Percentiles rank a stretch among this genome's conserved stretches.
These are phyloP conservation scores for Amaranthus hypochondriacus DNA, from an alignment of 148 eudicot genomes.

Conservation along the genomic window DNA sequence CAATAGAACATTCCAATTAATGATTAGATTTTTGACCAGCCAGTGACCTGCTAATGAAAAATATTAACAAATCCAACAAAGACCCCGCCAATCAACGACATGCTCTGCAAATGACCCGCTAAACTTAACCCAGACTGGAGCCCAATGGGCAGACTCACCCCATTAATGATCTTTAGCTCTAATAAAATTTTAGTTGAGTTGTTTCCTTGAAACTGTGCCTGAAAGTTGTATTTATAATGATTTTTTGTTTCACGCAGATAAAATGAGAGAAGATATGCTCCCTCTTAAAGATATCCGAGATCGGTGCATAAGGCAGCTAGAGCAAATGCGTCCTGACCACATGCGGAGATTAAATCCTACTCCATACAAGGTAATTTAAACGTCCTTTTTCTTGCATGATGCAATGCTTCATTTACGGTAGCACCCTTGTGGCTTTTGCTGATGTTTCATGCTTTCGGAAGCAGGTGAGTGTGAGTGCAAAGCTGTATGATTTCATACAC, in stretches of 20 bases:
- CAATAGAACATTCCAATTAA: too few species aligned
- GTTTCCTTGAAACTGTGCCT: too few species aligned
- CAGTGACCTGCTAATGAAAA: too few species aligned
- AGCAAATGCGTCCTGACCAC: constrained; percentile 91
- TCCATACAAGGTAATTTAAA: constrained; percentile 72
- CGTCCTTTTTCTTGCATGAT: neutral
- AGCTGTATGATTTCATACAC: constrained; percentile 69
- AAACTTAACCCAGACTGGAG: too few species aligned
- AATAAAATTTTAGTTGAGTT: neutral
- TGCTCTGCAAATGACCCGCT: too few species aligned
- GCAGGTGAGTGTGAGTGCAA: constrained; percentile 75
- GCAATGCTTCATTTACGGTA: neutral
- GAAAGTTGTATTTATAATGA: neutral
- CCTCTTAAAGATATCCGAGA: constrained; percentile 60
- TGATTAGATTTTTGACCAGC: too few species aligned
- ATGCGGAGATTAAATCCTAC: constrained; percentile 96
- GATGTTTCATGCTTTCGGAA: neutral
- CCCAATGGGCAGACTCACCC: too few species aligned
- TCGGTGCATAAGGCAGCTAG: constrained; percentile 68
- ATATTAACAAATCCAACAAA: too few species aligned
- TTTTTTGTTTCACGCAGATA: constrained; percentile 37
- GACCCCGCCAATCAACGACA: too few species aligned
- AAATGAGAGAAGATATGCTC: constrained; percentile 61
- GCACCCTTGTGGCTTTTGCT: neutral
- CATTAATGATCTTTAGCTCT: too few species aligned